These are phyloP conservation scores for Trichocomaceae sp. DNA, from an alignment of 2,329 filamentous ascomycete genomes.

Conservation along the genomic window DNA sequence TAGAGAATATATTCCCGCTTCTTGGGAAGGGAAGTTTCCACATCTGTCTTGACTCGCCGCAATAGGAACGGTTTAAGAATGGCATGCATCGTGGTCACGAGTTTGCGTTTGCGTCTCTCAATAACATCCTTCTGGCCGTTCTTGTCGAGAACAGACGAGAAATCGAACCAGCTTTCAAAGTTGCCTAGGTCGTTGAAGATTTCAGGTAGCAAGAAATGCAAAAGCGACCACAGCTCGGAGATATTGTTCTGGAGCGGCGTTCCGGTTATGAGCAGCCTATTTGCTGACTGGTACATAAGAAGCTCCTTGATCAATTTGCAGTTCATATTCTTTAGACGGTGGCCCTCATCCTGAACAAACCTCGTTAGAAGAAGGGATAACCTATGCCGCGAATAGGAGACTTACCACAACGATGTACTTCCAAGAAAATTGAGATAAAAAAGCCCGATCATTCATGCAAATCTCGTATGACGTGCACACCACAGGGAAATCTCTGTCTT, in stretches of 20 bases:
- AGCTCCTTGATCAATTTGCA: slow-evolving; percentile 85
- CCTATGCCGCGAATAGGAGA: not conserved
- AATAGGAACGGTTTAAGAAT: slow-evolving; percentile 88
- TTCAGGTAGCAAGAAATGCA: slow-evolving; percentile 86
- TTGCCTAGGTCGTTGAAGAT: slow-evolving; percentile 91
- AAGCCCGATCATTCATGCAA: slow-evolving; percentile 80
- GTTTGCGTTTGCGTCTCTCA: slow-evolving; percentile 67
- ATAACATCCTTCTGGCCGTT: slow-evolving; percentile 70
- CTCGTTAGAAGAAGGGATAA: not conserved
- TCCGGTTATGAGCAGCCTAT: slow-evolving; percentile 84
- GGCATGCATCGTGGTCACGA: slow-evolving; percentile 83
- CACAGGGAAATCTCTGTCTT: slow-evolving; percentile 70
- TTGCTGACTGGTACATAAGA: slow-evolving; percentile 81
- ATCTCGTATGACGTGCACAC: slow-evolving; percentile 96
- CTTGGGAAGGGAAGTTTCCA: slow-evolving; percentile 83
- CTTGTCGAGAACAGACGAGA: slow-evolving; percentile 82
- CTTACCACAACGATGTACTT: slow-evolving; percentile 88
- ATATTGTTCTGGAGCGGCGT: slow-evolving; percentile 95
- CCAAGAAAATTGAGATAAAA: slow-evolving; percentile 80
- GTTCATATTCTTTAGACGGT: slow-evolving; percentile 94
- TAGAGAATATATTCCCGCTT: slow-evolving; percentile 96
- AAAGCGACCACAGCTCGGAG: slow-evolving; percentile 85
- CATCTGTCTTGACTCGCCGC: slow-evolving; percentile 84
- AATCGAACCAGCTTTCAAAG: slow-evolving; percentile 96
- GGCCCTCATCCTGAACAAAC: slow-evolving; percentile 73